These are phyloP conservation scores for Nicotiana paniculata DNA, from an alignment of 257 asterid species.

Conservation along the genomic window DNA sequence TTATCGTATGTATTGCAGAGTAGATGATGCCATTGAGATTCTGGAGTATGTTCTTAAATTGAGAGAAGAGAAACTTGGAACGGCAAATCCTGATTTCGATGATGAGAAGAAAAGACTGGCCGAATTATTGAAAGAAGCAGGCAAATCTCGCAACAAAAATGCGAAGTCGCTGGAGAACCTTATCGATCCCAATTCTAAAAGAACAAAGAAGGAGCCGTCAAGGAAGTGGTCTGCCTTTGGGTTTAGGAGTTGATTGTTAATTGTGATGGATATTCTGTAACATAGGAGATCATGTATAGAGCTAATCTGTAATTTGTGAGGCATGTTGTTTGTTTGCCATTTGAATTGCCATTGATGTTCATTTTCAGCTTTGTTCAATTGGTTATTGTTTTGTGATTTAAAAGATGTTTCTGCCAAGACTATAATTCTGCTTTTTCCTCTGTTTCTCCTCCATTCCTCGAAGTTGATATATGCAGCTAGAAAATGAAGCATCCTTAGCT, in stretches of 20 bases:
- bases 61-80: constrained; percentile 97
- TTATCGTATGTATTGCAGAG: constrained; percentile 32
- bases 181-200: constrained; percentile 73
- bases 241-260: constrained; percentile 56
- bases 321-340: constrained; percentile 26
- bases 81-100: constrained; percentile 94
- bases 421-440: neutral
- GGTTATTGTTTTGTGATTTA: constrained; percentile 35
- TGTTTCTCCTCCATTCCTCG: neutral
- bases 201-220: constrained; percentile 78
- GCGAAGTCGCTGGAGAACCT: constrained; percentile 92
- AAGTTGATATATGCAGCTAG: neutral
- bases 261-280: constrained; percentile 28
- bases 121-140: constrained; percentile 94
- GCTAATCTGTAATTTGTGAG: constrained; percentile 40
- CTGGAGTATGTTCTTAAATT: constrained; percentile 84
- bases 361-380: constrained; percentile 14
- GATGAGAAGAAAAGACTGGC: constrained; percentile 95
- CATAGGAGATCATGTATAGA: constrained; percentile 55
- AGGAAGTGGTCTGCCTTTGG: constrained; percentile 98
- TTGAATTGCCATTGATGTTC: constrained; percentile 32
- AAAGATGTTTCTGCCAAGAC: constrained; percentile 12
- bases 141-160: constrained; percentile 84
- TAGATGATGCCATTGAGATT: constrained; percentile 95
- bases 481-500: neutral